These are phyloP conservation scores for Sarcomyxa edulis DNA, from an alignment of 768 basidiomycete species.

Conservation along the genomic window DNA sequence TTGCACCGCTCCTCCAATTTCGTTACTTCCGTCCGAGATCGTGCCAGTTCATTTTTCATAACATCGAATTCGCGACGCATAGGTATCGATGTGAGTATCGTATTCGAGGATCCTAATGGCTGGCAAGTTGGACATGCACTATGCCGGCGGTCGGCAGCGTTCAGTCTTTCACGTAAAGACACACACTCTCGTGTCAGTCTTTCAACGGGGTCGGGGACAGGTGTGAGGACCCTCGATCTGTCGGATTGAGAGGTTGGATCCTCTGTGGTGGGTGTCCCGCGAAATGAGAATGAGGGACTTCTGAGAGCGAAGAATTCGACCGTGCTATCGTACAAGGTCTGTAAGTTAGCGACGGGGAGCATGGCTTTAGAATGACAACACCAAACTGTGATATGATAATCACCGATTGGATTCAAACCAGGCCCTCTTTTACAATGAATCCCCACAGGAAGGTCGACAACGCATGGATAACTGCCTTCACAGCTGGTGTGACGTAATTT, in stretches of 20 bases:
- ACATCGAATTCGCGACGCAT: constrained; percentile 56
- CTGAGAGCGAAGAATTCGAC: constrained; percentile 55
- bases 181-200: constrained; percentile 33
- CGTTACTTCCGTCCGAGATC: constrained; percentile 46
- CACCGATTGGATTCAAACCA: constrained; percentile 25
- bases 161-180: constrained; percentile 42
- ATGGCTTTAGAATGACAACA: constrained; percentile 31
- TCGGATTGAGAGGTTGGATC: constrained; percentile 22
- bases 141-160: constrained; percentile 32
- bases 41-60: constrained; percentile 49
- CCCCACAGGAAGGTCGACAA: too few species aligned
- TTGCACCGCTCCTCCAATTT: constrained; percentile 60
- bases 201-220: constrained; percentile 34
- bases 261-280: constrained; percentile 14
- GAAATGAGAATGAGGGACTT: constrained; percentile 27
- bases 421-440: constrained; percentile 4
- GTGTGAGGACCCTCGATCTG: constrained; percentile 23
- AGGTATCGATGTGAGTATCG: constrained; percentile 31
- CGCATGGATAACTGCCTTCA: too few species aligned
- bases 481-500: too few species aligned
- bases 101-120: constrained; percentile 35
- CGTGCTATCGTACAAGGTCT: constrained; percentile 43
- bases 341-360: constrained; percentile 40
- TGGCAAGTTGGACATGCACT: constrained; percentile 31
- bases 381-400: constrained; percentile 36